Evolutionary conservation across 495 filamentous ascomycete species (phyloP).

Genomic region (Annulohypoxylon nitens): DNA sequence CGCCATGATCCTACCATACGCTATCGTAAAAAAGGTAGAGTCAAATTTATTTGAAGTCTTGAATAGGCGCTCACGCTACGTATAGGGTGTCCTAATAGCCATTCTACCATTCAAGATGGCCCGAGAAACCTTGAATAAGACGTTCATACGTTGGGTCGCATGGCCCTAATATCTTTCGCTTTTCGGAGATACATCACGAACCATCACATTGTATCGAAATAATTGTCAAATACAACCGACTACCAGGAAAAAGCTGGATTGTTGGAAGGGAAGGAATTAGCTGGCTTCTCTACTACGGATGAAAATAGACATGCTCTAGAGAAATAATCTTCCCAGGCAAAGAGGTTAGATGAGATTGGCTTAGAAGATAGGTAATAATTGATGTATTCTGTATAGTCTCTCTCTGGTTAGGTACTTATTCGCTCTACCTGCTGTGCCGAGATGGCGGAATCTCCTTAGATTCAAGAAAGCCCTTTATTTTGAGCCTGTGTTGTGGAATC

Average conservation of each 20-base stretch:
- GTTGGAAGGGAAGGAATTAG: too few species aligned
- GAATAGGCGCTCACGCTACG: neutral
- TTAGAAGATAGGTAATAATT: too few species aligned
- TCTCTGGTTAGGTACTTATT: too few species aligned
- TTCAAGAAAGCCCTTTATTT: neutral
- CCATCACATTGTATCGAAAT: neutral
- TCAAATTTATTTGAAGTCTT: neutral
- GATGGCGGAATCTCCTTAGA: neutral
- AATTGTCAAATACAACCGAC: too few species aligned
- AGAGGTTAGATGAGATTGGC: too few species aligned
- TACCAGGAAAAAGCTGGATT: too few species aligned
- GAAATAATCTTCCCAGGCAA: too few species aligned
- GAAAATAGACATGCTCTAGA: too few species aligned
- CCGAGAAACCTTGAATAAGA: neutral
- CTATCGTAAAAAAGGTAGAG: neutral
- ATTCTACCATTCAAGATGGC: neutral
- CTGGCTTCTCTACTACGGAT: too few species aligned
- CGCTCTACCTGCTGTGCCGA: too few species aligned
- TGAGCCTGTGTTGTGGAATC: neutral
- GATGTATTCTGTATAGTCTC: too few species aligned
- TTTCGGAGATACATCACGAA: neutral
- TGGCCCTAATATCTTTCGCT: neutral
- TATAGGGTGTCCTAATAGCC: neutral
- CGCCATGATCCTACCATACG: neutral
- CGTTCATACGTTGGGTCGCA: neutral